Evolutionary conservation across 2,329 filamentous ascomycete genomes (phyloP).

Genomic region (Penicillium sp.): DNA sequence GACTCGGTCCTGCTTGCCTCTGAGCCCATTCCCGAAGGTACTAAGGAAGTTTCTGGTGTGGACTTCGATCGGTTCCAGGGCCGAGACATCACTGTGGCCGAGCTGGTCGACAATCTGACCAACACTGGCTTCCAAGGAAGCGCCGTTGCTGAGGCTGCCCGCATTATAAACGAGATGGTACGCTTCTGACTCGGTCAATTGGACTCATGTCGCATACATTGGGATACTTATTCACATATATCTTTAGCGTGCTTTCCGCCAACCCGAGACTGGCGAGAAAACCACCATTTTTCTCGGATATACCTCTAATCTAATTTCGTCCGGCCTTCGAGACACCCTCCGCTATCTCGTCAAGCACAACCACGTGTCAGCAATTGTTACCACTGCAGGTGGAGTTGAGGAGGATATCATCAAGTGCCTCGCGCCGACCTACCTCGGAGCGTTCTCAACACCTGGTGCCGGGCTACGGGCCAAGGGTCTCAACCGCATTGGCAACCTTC

Average conservation of each 20-base stretch:
- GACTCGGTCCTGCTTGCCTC: conserved; percentile 84
- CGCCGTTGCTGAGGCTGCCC: conserved; percentile 79
- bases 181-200: conserved; percentile 2
- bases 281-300: conserved; percentile 97
- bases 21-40: conserved; percentile 72
- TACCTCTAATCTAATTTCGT: conserved; percentile 96
- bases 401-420: conserved; percentile 99
- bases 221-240: conserved; percentile 1
- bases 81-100: conserved; percentile 75
- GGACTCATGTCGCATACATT: not conserved
- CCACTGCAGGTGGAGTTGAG: conserved; percentile 91
- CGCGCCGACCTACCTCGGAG: conserved; percentile 86
- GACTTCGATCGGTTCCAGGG: conserved; percentile 80
- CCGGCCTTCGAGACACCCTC: conserved; percentile 84
- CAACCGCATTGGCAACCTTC: conserved; percentile 92
- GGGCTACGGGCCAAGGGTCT: conserved; percentile 78
- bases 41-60: conserved; percentile 81
- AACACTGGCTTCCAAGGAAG: conserved; percentile 83
- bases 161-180: conserved; percentile 96
- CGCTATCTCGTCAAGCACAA: conserved; percentile 91
- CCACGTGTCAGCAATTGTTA: conserved; percentile 90
- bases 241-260: conserved; percentile 69
- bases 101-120: conserved; percentile 77
- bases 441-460: conserved; percentile 75
- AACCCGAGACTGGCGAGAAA: conserved; percentile 72